A percentile compares a stretch with the other conserved stretches of the same genome.
phyloP scores from a whole-genome alignment of 148 eudicot genomes.

The Vaccinium myrtillus region DNA sequence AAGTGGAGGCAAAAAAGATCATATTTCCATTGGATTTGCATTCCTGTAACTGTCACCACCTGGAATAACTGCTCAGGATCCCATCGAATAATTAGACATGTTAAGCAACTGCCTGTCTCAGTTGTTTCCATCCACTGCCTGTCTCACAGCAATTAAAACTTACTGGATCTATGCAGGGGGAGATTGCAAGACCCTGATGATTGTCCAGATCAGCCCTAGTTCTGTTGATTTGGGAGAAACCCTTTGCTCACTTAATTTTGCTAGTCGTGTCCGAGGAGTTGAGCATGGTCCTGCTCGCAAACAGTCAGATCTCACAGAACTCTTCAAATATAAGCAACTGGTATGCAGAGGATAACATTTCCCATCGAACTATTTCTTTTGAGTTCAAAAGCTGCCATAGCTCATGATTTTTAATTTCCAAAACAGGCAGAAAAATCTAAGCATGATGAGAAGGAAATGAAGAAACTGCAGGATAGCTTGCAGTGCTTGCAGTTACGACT shows the following conservation, averaged over 20 bases:
- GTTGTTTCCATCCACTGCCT: background rate
- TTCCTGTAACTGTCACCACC: background rate
- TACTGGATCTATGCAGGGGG: conserved; percentile 54
- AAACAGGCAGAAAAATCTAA: conserved; percentile 78
- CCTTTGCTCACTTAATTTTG: conserved; percentile 90
- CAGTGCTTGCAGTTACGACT: conserved; percentile 84
- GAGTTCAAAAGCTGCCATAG: background rate
- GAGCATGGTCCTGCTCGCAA: conserved; percentile 91
- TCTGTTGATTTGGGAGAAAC: conserved; percentile 79
- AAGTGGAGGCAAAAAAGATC: background rate
- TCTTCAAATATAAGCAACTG: conserved; percentile 83
- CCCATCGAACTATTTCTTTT: background rate
- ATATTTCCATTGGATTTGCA: background rate
- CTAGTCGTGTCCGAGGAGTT: conserved; percentile 90
- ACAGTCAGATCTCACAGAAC: conserved; percentile 74
- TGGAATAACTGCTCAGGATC: background rate
- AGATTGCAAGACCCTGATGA: conserved; percentile 95
- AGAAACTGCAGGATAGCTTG: conserved; percentile 74
- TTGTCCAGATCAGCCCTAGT: conserved; percentile 87
- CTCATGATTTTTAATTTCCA: background rate
- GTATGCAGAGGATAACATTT: conserved; percentile 32
- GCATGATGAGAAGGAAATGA: conserved; percentile 87
- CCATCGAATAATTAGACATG: background rate
- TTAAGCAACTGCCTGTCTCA: background rate
- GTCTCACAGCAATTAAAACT: background rate